Evolutionary conservation across 1,139 yeast species (phyloP).

Genomic region (Pichia sp.): DNA sequence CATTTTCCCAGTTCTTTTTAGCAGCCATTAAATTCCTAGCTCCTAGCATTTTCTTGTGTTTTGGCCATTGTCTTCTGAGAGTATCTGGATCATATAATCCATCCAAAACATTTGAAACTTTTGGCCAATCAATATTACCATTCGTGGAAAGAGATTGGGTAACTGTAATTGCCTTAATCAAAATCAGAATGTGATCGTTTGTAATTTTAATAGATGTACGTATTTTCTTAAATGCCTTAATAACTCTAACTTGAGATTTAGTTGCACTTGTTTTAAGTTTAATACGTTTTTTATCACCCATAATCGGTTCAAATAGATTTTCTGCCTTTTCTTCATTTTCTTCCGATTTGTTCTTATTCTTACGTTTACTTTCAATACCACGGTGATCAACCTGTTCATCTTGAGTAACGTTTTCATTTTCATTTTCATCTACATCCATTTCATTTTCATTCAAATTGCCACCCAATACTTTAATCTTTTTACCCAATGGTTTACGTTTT

Average conservation of each 20-base stretch:
- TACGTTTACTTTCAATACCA: neutral
- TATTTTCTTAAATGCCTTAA: conserved; percentile 22
- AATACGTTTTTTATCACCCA: conserved; percentile 27
- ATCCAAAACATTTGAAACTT: conserved; percentile 43
- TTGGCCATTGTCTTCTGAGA: conserved; percentile 56
- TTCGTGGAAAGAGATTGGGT: conserved; percentile 47
- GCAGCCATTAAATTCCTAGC: conserved; percentile 48
- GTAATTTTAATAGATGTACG: conserved; percentile 23
- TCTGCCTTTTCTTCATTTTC: conserved; percentile 7
- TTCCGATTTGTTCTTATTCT: neutral
- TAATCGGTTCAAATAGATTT: conserved; percentile 23
- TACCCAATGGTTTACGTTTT: neutral
- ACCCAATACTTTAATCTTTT: conserved; percentile 1
- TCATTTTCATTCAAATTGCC: neutral
- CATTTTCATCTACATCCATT: conserved; percentile 5
- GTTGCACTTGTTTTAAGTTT: conserved; percentile 12
- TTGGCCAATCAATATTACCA: conserved; percentile 50
- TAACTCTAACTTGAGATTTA: conserved; percentile 20
- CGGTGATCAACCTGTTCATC: neutral
- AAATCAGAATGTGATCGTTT: conserved; percentile 23
- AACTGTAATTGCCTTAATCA: conserved; percentile 49
- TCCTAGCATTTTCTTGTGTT: conserved; percentile 51
- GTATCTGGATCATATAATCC: conserved; percentile 33
- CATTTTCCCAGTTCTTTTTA: conserved; percentile 51
- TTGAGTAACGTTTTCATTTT: neutral